A percentile compares a stretch with the other conserved stretches of the same genome.
Evolutionary conservation across 495 filamentous ascomycete genomes (phyloP).

Genomic region (Lophiostoma macrostomum): DNA sequence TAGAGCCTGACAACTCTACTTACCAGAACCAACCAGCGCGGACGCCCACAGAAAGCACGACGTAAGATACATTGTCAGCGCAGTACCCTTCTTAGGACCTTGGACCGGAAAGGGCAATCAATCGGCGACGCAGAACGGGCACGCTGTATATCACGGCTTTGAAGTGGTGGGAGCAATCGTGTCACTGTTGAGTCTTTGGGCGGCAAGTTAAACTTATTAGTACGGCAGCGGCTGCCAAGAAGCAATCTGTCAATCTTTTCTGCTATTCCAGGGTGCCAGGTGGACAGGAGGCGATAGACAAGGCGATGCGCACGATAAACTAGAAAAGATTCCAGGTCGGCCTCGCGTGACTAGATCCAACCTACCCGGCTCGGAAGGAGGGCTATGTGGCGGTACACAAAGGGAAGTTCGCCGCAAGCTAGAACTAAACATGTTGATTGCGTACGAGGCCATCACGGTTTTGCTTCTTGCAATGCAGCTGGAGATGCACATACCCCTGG

Average conservation of each 20-base stretch:
- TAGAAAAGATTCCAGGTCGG: conserved; percentile 21
- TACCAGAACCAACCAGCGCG: conserved; percentile 13
- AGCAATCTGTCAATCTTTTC: conserved; percentile 28
- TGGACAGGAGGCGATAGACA: conserved; percentile 22
- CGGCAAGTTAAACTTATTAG: conserved; percentile 30
- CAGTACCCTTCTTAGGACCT: background rate
- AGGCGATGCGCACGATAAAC: conserved; percentile 24
- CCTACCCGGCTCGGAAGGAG: conserved; percentile 24
- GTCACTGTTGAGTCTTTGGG: conserved; percentile 11
- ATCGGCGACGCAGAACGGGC: conserved; percentile 1
- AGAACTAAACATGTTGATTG: conserved; percentile 16
- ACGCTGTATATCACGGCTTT: conserved; percentile 13
- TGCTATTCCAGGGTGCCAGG: conserved; percentile 22
- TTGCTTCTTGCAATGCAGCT: background rate
- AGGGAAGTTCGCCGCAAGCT: background rate
- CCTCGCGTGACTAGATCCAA: conserved; percentile 26
- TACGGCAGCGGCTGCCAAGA: conserved; percentile 23
- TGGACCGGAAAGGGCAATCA: conserved; percentile 10
- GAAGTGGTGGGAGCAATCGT: background rate
- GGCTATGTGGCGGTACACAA: conserved; percentile 6
- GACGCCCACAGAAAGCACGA: conserved; percentile 6
- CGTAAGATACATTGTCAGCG: conserved; percentile 17
- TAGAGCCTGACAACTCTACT: background rate
- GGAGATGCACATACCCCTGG: conserved; percentile 14
- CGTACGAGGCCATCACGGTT: conserved; percentile 6